phyloP scores from a whole-genome alignment of 495 filamentous ascomycete species.

The Hypoxylon subgilvum region DNA sequence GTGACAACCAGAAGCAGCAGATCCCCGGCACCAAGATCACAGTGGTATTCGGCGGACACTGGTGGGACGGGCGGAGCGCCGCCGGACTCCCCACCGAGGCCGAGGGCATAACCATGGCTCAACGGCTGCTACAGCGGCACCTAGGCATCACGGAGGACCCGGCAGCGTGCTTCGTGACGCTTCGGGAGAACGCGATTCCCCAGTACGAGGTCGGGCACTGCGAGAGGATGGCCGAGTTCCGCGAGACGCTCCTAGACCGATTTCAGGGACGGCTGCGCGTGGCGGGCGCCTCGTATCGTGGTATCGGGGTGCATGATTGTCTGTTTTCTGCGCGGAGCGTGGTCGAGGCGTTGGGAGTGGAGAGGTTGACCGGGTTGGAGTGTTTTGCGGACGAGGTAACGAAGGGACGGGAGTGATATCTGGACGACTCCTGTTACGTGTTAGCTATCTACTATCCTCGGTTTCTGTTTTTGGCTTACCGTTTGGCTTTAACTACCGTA shows the following conservation, averaged over 20 bases:
- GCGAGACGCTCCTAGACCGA: slow-evolving; percentile 54
- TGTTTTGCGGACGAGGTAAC: too few relatives aligned
- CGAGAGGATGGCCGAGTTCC: slow-evolving; percentile 61
- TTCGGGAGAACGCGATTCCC: slow-evolving; percentile 80
- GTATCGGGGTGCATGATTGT: slow-evolving; percentile 11
- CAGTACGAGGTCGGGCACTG: slow-evolving; percentile 82
- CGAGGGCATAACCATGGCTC: slow-evolving; percentile 71
- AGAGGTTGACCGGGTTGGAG: slow-evolving; percentile 7
- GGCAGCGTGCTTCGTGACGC: slow-evolving; percentile 52
- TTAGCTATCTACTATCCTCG: too few relatives aligned
- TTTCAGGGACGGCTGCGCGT: slow-evolving; percentile 71
- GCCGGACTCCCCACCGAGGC: slow-evolving; percentile 59
- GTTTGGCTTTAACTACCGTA: too few relatives aligned
- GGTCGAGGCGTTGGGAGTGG: not conserved
- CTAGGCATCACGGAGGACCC: slow-evolving; percentile 60
- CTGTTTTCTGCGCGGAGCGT: slow-evolving; percentile 4
- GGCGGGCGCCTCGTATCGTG: slow-evolving; percentile 73
- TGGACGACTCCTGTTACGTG: too few relatives aligned
- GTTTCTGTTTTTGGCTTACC: too few relatives aligned
- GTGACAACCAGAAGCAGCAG: not conserved
- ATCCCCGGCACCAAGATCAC: slow-evolving; percentile 77
- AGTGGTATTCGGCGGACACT: slow-evolving; percentile 91
- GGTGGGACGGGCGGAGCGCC: slow-evolving; percentile 67
- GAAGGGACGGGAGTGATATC: too few relatives aligned
- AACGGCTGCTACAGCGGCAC: slow-evolving; percentile 69